Conservation (phyloP, 2,329 filamentous ascomycete species). For the Xylaria sp. region DNA sequence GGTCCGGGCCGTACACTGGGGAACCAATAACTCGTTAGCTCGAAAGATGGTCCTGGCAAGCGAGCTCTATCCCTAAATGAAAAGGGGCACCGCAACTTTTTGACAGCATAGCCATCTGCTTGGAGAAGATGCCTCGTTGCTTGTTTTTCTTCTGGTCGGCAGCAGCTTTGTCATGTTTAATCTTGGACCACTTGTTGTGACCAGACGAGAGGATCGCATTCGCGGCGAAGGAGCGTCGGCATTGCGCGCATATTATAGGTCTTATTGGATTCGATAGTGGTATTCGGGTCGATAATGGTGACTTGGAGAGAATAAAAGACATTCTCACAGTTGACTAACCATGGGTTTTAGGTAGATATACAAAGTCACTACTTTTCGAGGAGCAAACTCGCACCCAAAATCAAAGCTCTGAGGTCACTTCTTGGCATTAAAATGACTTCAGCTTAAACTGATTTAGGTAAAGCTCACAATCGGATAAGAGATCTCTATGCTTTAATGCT, state of each 20-base stretch:
- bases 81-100: constrained; percentile 65
- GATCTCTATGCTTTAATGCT: not conserved
- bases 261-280: constrained; percentile 31
- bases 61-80: not conserved
- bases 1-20: constrained; percentile 79
- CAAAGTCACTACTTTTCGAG: not conserved
- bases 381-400: not conserved
- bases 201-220: constrained; percentile 67
- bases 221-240: constrained; percentile 61
- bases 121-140: constrained; percentile 74
- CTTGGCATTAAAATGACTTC: constrained; percentile 8
- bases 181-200: constrained; percentile 96
- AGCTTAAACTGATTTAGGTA: constrained; percentile 23
- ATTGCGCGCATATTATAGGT: constrained; percentile 58
- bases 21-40: constrained; percentile 32
- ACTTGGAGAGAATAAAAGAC: constrained; percentile 38
- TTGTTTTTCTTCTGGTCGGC: constrained; percentile 83
- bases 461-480: not conserved
- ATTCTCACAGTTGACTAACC: constrained; percentile 27
- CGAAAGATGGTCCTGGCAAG: not conserved
- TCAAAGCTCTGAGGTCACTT: constrained; percentile 16
- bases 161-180: constrained; percentile 92
- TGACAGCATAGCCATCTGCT: constrained; percentile 79
- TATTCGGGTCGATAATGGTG: constrained; percentile 19
- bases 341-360: not conserved